These are phyloP conservation scores for Colletotrichum theobromicola DNA, from an alignment of 2,329 filamentous ascomycete species.

Conservation along the genomic window DNA sequence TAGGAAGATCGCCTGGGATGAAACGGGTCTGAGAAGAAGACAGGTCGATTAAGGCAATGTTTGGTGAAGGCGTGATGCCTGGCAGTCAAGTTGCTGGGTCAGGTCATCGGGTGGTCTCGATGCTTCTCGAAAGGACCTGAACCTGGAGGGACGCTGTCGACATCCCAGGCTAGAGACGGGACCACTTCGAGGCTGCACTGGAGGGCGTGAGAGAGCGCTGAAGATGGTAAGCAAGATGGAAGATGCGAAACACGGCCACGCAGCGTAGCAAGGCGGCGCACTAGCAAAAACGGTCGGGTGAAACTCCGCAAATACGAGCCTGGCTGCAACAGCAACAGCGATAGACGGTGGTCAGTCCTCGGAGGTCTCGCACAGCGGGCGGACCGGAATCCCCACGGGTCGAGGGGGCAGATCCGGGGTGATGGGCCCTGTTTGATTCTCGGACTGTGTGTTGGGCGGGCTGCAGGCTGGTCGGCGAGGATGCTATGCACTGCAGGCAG, in stretches of 20 bases:
- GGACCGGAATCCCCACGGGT: background rate
- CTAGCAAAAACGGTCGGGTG: constrained; percentile 12
- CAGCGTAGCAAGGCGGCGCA: constrained; percentile 1
- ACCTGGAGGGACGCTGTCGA: background rate
- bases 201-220: background rate
- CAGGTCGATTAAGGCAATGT: background rate
- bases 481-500: background rate
- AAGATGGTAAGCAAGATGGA: constrained; percentile 7
- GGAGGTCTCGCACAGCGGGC: constrained; percentile 1
- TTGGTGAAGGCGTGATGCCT: background rate
- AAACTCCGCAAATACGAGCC: constrained; percentile 18
- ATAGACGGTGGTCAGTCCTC: background rate
- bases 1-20: constrained; percentile 1
- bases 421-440: constrained; percentile 3
- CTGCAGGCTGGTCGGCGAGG: background rate
- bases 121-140: background rate
- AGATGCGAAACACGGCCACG: constrained; percentile 17
- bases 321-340: background rate
- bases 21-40: constrained; percentile 14
- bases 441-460: background rate
- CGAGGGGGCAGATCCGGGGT: background rate
- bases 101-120: background rate
- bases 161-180: background rate
- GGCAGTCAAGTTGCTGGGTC: background rate
- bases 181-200: background rate